Evolutionary conservation across 1,284 basidiomycete species (phyloP).

Genomic region (Stygiomarasmius scandens): DNA sequence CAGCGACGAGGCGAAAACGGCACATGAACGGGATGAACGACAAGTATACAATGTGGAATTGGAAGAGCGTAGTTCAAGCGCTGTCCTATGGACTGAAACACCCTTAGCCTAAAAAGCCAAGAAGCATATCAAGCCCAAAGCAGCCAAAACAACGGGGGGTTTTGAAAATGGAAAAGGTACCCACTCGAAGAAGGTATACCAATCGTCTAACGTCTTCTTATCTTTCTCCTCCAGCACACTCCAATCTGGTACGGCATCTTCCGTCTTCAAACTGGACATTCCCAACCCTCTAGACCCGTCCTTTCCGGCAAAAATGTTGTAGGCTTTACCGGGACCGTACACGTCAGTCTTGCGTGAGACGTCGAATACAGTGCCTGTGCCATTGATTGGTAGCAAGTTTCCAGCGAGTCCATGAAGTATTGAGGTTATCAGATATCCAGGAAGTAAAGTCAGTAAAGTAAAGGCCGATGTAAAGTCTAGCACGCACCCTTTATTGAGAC

Average conservation of each 20-base stretch:
- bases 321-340: slow-evolving; percentile 75
- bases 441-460: not conserved
- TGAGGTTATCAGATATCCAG: not conserved
- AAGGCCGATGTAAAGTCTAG: not conserved
- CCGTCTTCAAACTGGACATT: slow-evolving; percentile 83
- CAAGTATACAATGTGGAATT: no score
- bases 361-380: slow-evolving; percentile 84
- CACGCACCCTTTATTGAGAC: slow-evolving; percentile 84
- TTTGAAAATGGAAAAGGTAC: slow-evolving; percentile 20
- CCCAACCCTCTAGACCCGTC: slow-evolving; percentile 86
- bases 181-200: slow-evolving; percentile 73
- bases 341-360: slow-evolving; percentile 82
- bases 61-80: no score
- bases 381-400: not conserved
- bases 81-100: no score
- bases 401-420: no score
- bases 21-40: no score
- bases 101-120: no score
- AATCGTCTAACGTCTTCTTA: slow-evolving; percentile 86
- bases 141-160: no score
- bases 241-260: slow-evolving; percentile 91
- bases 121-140: no score
- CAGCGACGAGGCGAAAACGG: not conserved
- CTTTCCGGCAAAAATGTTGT: slow-evolving; percentile 84
- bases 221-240: slow-evolving; percentile 76